Conservation (phyloP, 129 eudicot species). For the Glebionis coronaria region DNA sequence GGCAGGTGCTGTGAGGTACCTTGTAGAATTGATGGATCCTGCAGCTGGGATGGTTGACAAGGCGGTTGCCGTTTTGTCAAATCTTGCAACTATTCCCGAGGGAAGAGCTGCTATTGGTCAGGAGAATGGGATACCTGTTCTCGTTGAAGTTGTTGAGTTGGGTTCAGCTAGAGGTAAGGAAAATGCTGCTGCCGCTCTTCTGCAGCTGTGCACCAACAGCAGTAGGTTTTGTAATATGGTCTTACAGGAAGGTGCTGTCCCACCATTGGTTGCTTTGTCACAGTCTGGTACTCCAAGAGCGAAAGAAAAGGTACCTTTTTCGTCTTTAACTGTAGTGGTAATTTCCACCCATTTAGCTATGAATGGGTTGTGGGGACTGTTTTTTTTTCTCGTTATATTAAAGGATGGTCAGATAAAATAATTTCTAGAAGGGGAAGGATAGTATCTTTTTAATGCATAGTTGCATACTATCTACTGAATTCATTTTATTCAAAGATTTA, state of each 20-base stretch:
- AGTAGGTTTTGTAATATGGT: constrained; percentile 66
- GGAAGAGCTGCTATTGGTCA: constrained; percentile 79
- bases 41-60: constrained; percentile 96
- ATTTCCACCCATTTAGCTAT: constrained; percentile 7
- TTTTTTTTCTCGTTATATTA: no score
- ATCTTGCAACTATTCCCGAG: constrained; percentile 74
- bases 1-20: constrained; percentile 79
- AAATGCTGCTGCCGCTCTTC: constrained; percentile 90
- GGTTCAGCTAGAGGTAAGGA: constrained; percentile 96
- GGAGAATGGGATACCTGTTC: constrained; percentile 73
- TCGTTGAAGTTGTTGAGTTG: constrained; percentile 90
- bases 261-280: constrained; percentile 75
- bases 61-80: constrained; percentile 88
- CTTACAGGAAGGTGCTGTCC: constrained; percentile 88
- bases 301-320: constrained; percentile 64
- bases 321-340: not conserved
- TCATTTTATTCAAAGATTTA: no score
- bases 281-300: constrained; percentile 94
- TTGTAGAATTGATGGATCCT: constrained; percentile 95
- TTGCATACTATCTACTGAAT: no score
- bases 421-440: no score
- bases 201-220: constrained; percentile 78
- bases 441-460: no score
- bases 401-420: no score
- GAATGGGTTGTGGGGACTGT: no score